Evolutionary conservation across 805 yeast genomes (phyloP).

Genomic region (Yarrowia sp.): DNA sequence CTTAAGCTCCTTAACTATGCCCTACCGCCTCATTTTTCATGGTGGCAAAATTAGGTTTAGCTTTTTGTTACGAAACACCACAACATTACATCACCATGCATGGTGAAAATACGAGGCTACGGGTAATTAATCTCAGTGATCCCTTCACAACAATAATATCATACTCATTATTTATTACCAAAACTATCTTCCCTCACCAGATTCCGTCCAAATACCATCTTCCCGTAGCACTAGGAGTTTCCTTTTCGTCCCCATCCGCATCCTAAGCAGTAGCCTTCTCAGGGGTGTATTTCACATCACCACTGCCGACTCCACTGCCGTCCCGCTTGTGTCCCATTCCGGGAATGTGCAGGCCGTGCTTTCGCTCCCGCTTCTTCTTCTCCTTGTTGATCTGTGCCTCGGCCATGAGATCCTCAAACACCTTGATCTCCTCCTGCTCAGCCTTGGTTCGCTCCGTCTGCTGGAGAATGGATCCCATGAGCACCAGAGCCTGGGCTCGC

Average conservation of each 20-base stretch:
- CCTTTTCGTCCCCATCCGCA: background rate
- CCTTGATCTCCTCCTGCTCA: constrained; percentile 85
- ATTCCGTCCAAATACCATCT: constrained; percentile 2
- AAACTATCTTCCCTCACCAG: background rate
- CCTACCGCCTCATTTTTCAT: too few species aligned
- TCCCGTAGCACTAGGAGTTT: too few species aligned
- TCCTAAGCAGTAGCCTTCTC: constrained; percentile 21
- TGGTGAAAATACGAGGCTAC: too few species aligned
- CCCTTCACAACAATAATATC: too few species aligned
- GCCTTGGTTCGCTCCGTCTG: constrained; percentile 71
- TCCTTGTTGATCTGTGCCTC: constrained; percentile 66
- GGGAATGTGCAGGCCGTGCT: constrained; percentile 19
- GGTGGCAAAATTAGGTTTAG: too few species aligned
- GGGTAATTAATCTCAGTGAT: too few species aligned
- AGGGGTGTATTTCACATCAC: background rate
- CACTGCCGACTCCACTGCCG: background rate
- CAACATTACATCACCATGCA: too few species aligned
- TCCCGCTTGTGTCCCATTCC: background rate
- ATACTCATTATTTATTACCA: background rate
- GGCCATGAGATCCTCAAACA: constrained; percentile 89
- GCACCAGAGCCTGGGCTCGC: constrained; percentile 75
- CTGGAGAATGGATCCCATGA: constrained; percentile 68
- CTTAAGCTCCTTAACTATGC: too few species aligned
- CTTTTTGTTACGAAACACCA: too few species aligned
- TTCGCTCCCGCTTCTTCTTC: constrained; percentile 9